Base-by-base conservation (phyloP, 495 filamentous ascomycete species). In the Trichoderma virens region DNA sequence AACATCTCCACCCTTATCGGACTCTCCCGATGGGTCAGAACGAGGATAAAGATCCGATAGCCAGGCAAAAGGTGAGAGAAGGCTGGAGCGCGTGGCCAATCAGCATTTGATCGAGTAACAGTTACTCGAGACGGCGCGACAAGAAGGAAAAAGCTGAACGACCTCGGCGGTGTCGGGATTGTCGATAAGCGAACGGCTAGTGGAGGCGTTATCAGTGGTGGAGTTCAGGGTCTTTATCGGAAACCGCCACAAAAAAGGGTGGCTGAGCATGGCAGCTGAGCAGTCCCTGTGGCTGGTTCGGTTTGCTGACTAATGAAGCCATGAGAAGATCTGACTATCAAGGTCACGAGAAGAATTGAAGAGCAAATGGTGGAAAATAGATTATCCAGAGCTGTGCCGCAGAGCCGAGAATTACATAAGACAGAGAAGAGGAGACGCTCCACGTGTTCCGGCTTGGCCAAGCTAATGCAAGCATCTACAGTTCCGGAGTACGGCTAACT, bases 101-200 rank as follows among this genome's bases (percentile, higher is more conserved):
- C 51, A 56, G 51, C 23, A 56, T 56, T 56, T 23, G 25, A 56
- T 56, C 51, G 51, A 56, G 51, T 56, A 56, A 56, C 8, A 56
- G 51, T 56, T 56, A 56, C 51, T 56, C 51, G 51, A 51, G 16
- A n/a, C 45, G 45, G 45, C 45, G 45, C 45, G 16, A 56, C 6
- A 27, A 56, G 16, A 28, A 9, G 16, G 2, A 27, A 56, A 30
- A 27, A 56, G 47, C 27, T 30, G 25, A 56, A 27, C 11, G 51
- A 56, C 51, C 28, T 56, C 51, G 51, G 51, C 51, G 51, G 51
- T 28, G 23, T 56, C 51, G 23, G 43, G 51, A 27, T 56, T 56
- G 51, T 28, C 51, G 51, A 56, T 56, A 56, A 56, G 51, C 51
- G 51, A 56, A 23, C 28, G 23, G 23, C 27, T 56, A 56, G 18